Percentiles rank a stretch among this genome's conserved stretches.
These are phyloP conservation scores for Cystobasidiaceae sp. DNA, from an alignment of 1,284 basidiomycete genomes.

Conservation along the genomic window DNA sequence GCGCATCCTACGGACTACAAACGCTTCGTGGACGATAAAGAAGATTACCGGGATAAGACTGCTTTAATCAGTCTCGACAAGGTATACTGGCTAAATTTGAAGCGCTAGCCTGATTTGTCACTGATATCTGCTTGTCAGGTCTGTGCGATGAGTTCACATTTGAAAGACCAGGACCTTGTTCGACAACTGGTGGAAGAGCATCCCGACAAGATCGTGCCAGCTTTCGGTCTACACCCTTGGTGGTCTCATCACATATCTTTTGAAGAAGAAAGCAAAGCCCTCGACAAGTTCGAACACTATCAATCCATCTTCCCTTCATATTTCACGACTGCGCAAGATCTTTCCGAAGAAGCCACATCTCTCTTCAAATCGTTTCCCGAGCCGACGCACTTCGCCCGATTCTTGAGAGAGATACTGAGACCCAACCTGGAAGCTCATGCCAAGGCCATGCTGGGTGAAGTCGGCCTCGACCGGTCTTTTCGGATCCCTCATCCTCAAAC, in stretches of 20 bases:
- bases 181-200: constrained; percentile 19
- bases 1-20: constrained; percentile 30
- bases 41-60: neutral
- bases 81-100: neutral
- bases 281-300: constrained; percentile 62
- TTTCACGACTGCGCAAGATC: neutral
- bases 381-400: constrained; percentile 55
- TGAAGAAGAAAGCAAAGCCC: constrained; percentile 33
- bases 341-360: neutral
- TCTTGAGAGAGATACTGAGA: constrained; percentile 55
- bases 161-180: constrained; percentile 35
- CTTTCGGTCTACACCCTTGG: constrained; percentile 71
- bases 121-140: neutral
- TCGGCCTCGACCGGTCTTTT: constrained; percentile 69
- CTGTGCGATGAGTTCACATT: constrained; percentile 39
- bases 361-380: constrained; percentile 50
- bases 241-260: constrained; percentile 65
- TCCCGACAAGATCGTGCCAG: constrained; percentile 22
- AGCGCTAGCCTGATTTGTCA: neutral
- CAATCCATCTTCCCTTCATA: constrained; percentile 53
- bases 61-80: neutral
- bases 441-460: constrained; percentile 70
- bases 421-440: constrained; percentile 57
- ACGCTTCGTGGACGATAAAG: neutral
- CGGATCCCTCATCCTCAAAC: constrained; percentile 55